These are phyloP conservation scores for Orobanche coerulescens DNA, from an alignment of 257 asterid genomes.

Conservation along the genomic window DNA sequence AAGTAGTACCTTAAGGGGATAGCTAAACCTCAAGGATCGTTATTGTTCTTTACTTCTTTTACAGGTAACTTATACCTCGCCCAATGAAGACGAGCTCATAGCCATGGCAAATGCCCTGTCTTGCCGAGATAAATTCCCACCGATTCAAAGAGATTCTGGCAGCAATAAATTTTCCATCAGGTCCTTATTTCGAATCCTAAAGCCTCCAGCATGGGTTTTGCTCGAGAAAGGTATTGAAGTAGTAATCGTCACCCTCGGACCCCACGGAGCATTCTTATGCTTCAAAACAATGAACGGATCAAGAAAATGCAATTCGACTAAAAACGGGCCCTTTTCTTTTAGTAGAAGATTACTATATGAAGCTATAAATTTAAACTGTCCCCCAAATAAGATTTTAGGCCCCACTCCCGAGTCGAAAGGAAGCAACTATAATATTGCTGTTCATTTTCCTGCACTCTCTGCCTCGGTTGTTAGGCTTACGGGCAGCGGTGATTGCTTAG, in stretches of 20 bases:
- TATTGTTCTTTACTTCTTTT: conserved; percentile 6
- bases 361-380: conserved; percentile 42
- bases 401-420: conserved; percentile 25
- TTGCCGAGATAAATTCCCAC: conserved; percentile 33
- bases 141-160: conserved; percentile 29
- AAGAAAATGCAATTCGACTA: conserved; percentile 17
- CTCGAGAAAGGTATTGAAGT: conserved; percentile 73
- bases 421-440: conserved; percentile 28
- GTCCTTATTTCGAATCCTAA: conserved; percentile 55
- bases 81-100: conserved; percentile 87
- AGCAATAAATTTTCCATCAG: conserved; percentile 26
- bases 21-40: neutral
- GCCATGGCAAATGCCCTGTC: conserved; percentile 89
- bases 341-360: conserved; percentile 41
- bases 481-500: conserved; percentile 96
- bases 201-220: conserved; percentile 63
- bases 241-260: conserved; percentile 74
- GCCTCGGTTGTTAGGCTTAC: conserved; percentile 66
- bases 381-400: conserved; percentile 27
- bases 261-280: conserved; percentile 71
- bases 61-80: conserved; percentile 77
- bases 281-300: conserved; percentile 33
- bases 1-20: too few species aligned
- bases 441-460: conserved; percentile 77
- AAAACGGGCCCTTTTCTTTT: conserved; percentile 25